These are phyloP conservation scores for Sungouiozyma intestinalis DNA, from an alignment of 805 yeast genomes.

Conservation along the genomic window DNA sequence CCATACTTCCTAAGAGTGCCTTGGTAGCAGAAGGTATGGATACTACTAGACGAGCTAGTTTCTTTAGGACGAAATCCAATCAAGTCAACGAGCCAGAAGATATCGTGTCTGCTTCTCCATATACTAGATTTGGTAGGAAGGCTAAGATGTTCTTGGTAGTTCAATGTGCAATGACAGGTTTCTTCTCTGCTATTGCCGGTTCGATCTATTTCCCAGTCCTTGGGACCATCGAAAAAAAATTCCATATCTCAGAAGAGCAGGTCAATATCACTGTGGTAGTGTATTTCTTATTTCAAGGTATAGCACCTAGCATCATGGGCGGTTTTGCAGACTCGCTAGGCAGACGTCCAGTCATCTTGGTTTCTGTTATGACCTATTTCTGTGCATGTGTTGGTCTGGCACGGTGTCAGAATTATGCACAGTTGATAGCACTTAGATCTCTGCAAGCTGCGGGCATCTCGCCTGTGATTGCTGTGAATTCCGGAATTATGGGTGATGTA, in stretches of 20 bases:
- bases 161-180: slow-evolving; percentile 38
- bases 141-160: slow-evolving; percentile 35
- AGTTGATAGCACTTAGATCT: slow-evolving; percentile 56
- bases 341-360: slow-evolving; percentile 54
- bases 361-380: slow-evolving; percentile 45
- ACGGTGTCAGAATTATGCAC: slow-evolving; percentile 43
- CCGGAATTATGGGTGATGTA: slow-evolving; percentile 68
- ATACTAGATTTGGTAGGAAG: slow-evolving; percentile 34
- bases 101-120: slow-evolving; percentile 20
- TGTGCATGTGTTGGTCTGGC: slow-evolving; percentile 63
- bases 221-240: slow-evolving; percentile 43
- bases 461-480: slow-evolving; percentile 58
- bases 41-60: neutral
- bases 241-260: slow-evolving; percentile 44
- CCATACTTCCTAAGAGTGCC: neutral
- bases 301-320: slow-evolving; percentile 61
- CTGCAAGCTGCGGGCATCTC: slow-evolving; percentile 72
- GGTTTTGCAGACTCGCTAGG: slow-evolving; percentile 62
- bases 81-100: slow-evolving; percentile 6
- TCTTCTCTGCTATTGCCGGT: slow-evolving; percentile 61
- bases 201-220: slow-evolving; percentile 78
- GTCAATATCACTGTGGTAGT: slow-evolving; percentile 68
- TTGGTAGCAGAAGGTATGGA: neutral
- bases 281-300: slow-evolving; percentile 66
- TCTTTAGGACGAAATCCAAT: slow-evolving; percentile 4